Evolutionary conservation across 139 green algal species (phyloP).

Genomic region (Chlorella ohadii): DNA sequence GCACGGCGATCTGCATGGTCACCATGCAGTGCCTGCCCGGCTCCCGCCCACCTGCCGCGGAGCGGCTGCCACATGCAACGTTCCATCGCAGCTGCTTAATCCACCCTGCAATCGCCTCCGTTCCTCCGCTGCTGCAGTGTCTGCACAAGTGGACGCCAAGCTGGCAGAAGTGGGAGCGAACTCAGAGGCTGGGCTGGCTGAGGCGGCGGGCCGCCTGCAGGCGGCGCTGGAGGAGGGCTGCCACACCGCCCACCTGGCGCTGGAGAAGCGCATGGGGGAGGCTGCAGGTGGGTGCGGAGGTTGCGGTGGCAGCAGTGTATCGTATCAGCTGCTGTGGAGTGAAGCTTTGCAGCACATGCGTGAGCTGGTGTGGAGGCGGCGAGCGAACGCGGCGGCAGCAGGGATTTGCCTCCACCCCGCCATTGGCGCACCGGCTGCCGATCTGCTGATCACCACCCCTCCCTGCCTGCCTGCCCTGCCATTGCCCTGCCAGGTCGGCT

Average conservation of each 20-base stretch:
- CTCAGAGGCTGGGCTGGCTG: not conserved
- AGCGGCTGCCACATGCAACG: no score
- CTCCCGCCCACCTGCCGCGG: not conserved
- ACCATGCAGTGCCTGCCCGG: not conserved
- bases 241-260: constrained; percentile 5
- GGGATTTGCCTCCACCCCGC: no score
- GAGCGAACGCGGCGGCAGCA: no score
- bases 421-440: no score
- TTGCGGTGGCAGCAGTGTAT: no score
- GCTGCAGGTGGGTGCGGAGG: constrained; percentile 1
- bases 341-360: no score
- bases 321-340: no score
- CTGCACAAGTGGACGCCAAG: constrained; percentile 5
- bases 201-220: not conserved
- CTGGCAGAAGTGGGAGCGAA: not conserved
- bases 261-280: constrained; percentile 1
- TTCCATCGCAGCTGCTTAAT: no score
- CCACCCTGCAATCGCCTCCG: not conserved
- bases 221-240: constrained; percentile 9
- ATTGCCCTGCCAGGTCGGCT: not conserved
- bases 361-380: no score
- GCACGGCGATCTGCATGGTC: no score
- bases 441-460: not conserved
- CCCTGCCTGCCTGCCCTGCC: not conserved
- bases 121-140: not conserved